Evolutionary conservation across 2,329 filamentous ascomycete species (phyloP), one percentile per base, ranked within the genome.

Genomic region (Dichotomopilus funicola): DNA sequence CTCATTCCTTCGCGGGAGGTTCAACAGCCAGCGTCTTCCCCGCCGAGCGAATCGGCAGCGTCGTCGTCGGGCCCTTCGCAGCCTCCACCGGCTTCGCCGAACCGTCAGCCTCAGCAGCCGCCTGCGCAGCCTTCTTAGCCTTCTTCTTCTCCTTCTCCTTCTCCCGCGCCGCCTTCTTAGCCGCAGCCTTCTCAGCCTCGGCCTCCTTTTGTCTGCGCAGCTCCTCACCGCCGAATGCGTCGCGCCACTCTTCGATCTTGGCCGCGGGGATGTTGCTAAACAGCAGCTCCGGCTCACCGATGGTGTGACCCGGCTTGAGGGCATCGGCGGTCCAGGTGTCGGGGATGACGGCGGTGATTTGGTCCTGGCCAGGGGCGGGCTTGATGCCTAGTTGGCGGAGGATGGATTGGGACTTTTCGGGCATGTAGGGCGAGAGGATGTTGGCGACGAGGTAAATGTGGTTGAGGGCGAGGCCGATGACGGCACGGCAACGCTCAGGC

Each of bases 361-460:
- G 41, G 31, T 61, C 80, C 1, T 54, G 58, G 13, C 56, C 59
- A 10, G 37, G 42, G 1, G 53, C n/a, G 6, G 37, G 49, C 54
- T 61, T 54, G 49, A 81, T 68, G 47, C 86, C 82, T 34, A 97
- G 80, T 74, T 96, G 92, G 60, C 81, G 72, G 61, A 89, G 81
- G 63, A 96, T 96, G 36, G 83, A 82, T 57, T 79, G 79, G 3
- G 87, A 78, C 7, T 87, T 91, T n/a, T 80, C 79, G 42, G 90
- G 91, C 78, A 96, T 89, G 73, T 92, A 96, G 0, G 91, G 91
- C 51, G 84, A 82, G 55, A 91, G 81, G 44, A 96, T 74, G 53
- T 83, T 85, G 27, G 91, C 88, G 48, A 95, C 79, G 36, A 96
- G 83, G 67, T 92, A 84, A 53, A 92, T 84, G 61, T 91, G 82